Base-by-base conservation (phyloP, 495 filamentous ascomycete genomes). In the Niebla homalea region DNA sequence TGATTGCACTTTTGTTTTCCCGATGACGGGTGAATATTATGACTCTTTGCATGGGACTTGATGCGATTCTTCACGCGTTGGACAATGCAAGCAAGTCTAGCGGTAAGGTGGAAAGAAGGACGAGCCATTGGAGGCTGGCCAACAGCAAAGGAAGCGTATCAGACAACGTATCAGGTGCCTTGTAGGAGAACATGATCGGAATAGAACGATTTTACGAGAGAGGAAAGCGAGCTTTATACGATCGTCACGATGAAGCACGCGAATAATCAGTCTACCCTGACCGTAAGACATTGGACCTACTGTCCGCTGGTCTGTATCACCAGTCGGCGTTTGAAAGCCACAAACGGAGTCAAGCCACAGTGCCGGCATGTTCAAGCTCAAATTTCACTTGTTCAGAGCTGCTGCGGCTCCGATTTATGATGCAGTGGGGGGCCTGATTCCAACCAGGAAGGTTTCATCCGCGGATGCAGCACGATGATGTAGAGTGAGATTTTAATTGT, bases 1-100 rank as follows among this genome's bases (percentile, higher is more conserved):
- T 18, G 47, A 12, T 19, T 21, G 26, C 21, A 14, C 15, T 15
- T 19, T 29, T 21, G 10, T 36, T 18, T 29, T 20, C 23, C 47
- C 35, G 38, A 42, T 40, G 32, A 43, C n/a, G 49, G 43, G 10
- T 25, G 22, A 20, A 22, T 12, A 25, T 36, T 23, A n/a, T 32
- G 23, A 39, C 37, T 45, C 22, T 42, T 16, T 36, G 53, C 36
- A 6, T 54, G 26, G 15, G 42, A 49, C 50, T 47, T 58, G 36
- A 61, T 37, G 36, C 48, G 56, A 41, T 61, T 29, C 37, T 52
- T 59, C 36, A 57, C 40, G 23, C 42, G 43, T 26, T 55, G 53
- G 20, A 62, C 52, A 16, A 56, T 29, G 38, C 53, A 19, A 38
- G 59, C 58, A 51, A 59, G 47, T 25, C 45, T 55, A 14, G 51